These are phyloP conservation scores for Arthroderma sp. DNA, from an alignment of 2,329 filamentous ascomycete species.

Conservation along the genomic window DNA sequence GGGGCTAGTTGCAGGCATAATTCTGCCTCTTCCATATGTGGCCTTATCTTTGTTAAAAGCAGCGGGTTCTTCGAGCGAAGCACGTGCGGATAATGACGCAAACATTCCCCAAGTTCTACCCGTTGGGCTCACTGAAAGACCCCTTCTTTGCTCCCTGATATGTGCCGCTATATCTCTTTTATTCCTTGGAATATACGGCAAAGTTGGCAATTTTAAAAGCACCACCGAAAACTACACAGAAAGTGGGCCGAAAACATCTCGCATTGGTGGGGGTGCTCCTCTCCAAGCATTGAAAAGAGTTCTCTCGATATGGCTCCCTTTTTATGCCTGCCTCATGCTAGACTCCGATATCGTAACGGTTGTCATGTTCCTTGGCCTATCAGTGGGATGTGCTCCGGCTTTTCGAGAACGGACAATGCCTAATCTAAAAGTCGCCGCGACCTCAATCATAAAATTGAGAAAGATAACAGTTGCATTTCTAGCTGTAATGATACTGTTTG, in stretches of 20 bases:
- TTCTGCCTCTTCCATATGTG: too few species aligned
- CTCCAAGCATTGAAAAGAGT: constrained; percentile 20
- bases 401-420: too few species aligned
- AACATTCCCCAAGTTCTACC: too few species aligned
- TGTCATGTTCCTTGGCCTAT: constrained; percentile 28
- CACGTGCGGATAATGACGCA: too few species aligned
- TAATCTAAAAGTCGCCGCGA: too few species aligned
- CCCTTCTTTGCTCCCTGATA: background rate
- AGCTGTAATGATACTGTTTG: too few species aligned
- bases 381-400: background rate
- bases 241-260: constrained; percentile 6
- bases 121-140: background rate
- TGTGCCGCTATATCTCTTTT: background rate
- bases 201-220: background rate
- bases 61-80: too few species aligned
- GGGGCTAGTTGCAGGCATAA: too few species aligned
- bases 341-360: constrained; percentile 42
- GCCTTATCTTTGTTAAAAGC: too few species aligned
- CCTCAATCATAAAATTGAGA: too few species aligned
- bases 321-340: constrained; percentile 43
- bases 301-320: constrained; percentile 37
- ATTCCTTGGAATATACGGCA: background rate
- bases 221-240: too few species aligned
- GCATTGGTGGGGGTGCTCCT: constrained; percentile 9
- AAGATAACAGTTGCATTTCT: too few species aligned